A percentile compares a stretch with the other conserved stretches of the same genome.
These are phyloP conservation scores for Lupinus albus DNA, from an alignment of 306 rosid species.

Conservation along the genomic window DNA sequence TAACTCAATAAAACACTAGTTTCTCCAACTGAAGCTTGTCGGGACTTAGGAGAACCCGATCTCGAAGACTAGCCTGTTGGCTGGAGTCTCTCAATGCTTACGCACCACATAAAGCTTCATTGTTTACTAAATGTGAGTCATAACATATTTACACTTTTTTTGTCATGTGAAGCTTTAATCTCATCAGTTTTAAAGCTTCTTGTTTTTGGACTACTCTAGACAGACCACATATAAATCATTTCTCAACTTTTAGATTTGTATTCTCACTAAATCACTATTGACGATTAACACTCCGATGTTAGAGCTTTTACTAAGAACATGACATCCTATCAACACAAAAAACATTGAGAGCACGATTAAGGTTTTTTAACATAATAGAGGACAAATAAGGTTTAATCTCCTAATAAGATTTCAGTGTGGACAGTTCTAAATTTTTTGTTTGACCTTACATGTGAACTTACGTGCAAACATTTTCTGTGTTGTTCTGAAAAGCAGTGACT, in stretches of 20 bases:
- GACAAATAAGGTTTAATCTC: conserved; percentile 9
- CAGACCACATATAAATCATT: conserved; percentile 1
- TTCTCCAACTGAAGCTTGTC: background rate
- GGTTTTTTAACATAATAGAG: background rate
- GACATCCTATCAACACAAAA: background rate
- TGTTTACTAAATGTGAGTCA: background rate
- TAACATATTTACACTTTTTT: background rate
- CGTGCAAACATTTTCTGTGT: background rate
- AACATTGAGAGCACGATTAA: background rate
- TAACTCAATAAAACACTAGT: background rate
- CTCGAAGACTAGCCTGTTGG: background rate
- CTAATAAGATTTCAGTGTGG: background rate
- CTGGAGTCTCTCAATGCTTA: too few species aligned
- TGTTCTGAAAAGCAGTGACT: background rate
- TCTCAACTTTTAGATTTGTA: background rate
- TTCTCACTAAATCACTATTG: background rate
- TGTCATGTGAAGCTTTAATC: conserved; percentile 3
- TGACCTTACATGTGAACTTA: conserved; percentile 12
- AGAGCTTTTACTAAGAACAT: background rate
- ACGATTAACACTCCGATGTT: conserved; percentile 2
- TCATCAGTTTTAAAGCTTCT: background rate
- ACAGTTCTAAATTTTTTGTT: conserved; percentile 2
- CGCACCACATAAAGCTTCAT: background rate
- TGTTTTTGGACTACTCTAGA: background rate
- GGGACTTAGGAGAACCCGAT: background rate